phyloP scores from a whole-genome alignment of 2,329 filamentous ascomycete genomes.

The Cladosporium sp. region DNA sequence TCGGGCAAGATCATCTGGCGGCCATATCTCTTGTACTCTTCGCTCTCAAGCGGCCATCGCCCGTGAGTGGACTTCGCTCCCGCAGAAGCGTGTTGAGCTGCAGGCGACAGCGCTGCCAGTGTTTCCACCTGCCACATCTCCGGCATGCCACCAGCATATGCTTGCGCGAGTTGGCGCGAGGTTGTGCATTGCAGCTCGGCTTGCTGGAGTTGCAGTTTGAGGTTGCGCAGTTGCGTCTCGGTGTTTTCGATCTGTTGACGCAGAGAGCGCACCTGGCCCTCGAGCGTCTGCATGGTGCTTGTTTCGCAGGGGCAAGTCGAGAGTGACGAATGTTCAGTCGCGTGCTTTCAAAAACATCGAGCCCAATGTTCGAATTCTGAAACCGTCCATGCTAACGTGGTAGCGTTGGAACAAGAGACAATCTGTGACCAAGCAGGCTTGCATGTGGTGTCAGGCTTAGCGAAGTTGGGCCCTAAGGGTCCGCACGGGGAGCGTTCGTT shows the following conservation, averaged over 20 bases:
- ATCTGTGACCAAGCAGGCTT: no score
- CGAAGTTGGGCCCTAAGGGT: no score
- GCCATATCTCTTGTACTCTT: conserved; percentile 85
- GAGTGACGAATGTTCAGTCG: background rate
- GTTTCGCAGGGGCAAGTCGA: background rate
- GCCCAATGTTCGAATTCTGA: background rate
- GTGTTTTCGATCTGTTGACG: conserved; percentile 45
- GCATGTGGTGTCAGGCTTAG: no score
- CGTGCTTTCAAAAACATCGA: background rate
- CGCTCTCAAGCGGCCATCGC: conserved; percentile 66
- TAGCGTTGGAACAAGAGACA: no score
- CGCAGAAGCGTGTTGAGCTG: background rate
- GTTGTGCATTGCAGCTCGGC: conserved; percentile 39
- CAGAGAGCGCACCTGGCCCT: conserved; percentile 38
- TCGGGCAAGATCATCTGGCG: conserved; percentile 86
- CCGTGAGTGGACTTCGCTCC: conserved; percentile 11
- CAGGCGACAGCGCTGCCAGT: conserved; percentile 36
- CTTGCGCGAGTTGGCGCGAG: conserved; percentile 30
- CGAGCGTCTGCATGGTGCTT: background rate
- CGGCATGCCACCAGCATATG: conserved; percentile 41
- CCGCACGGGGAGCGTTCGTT: no score
- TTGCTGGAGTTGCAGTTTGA: conserved; percentile 45
- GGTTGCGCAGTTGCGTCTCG: conserved; percentile 42
- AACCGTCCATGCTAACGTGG: no score
- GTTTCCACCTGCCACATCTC: conserved; percentile 46